Percentiles rank a stretch among this genome's conserved stretches.
Evolutionary conservation across 2,329 filamentous ascomycete genomes (phyloP).

Genomic region (Ceratocystis cubensis): DNA sequence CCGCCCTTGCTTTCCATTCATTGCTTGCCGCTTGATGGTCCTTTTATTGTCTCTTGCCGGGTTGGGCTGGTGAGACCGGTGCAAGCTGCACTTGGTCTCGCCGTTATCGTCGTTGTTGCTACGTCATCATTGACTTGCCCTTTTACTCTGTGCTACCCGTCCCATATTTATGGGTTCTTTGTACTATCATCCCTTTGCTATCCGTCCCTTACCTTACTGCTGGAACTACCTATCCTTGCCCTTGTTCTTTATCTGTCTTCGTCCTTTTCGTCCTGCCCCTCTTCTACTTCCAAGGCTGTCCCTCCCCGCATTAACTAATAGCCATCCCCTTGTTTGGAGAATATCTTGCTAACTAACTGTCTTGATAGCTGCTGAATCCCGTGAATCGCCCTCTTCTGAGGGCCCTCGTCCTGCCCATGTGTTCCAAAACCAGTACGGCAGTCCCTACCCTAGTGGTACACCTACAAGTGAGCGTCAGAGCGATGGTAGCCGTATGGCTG

Average conservation of each 20-base stretch:
- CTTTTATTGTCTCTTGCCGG: neutral
- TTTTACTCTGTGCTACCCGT: constrained; percentile 17
- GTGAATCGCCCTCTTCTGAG: constrained; percentile 16
- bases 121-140: constrained; percentile 2
- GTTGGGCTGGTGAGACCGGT: neutral
- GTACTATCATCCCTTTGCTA: neutral
- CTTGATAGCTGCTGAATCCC: constrained; percentile 8
- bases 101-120: neutral
- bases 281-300: neutral
- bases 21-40: neutral
- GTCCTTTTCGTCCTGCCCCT: neutral
- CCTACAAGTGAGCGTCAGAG: constrained; percentile 15
- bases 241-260: constrained; percentile 4
- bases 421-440: constrained; percentile 13
- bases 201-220: neutral
- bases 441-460: constrained; percentile 12
- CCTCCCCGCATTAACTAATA: neutral
- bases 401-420: constrained; percentile 8
- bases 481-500: neutral
- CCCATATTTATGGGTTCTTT: constrained; percentile 10
- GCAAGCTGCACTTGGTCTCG: neutral
- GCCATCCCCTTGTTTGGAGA: neutral
- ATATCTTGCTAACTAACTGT: neutral
- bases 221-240: constrained; percentile 1
- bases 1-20: neutral